phyloP scores from a whole-genome alignment of 805 yeast species.

The Candida ascalaphidarum region DNA sequence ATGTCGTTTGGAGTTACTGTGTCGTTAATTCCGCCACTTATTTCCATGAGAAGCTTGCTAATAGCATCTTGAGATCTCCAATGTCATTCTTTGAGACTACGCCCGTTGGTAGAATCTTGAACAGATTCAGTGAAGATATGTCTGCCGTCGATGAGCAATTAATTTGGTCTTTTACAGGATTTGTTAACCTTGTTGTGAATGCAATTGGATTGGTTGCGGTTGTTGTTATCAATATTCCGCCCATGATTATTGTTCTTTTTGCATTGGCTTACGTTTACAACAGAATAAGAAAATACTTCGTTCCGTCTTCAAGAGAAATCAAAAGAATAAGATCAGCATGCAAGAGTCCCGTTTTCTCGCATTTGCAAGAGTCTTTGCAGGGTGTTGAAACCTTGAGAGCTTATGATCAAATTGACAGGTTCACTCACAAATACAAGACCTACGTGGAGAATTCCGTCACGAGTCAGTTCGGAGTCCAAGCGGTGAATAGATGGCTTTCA shows the following conservation, averaged over 20 bases:
- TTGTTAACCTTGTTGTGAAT: conserved; percentile 8
- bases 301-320: conserved; percentile 18
- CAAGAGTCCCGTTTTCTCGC: conserved; percentile 19
- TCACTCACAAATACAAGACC: conserved; percentile 11
- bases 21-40: conserved; percentile 11
- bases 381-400: conserved; percentile 21
- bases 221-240: conserved; percentile 16
- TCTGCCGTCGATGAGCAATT: conserved; percentile 14
- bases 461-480: conserved; percentile 12
- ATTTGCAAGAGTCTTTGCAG: conserved; percentile 18
- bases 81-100: conserved; percentile 23
- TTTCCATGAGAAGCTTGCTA: conserved; percentile 18
- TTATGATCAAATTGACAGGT: conserved; percentile 14
- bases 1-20: conserved; percentile 19
- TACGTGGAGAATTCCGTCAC: conserved; percentile 12
- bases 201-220: conserved; percentile 13
- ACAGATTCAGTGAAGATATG: conserved; percentile 19
- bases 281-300: conserved; percentile 13
- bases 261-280: conserved; percentile 12
- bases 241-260: conserved; percentile 12
- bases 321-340: conserved; percentile 16
- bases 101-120: conserved; percentile 21
- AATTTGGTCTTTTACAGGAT: conserved; percentile 11
- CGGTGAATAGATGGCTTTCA: conserved; percentile 17
- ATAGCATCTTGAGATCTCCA: conserved; percentile 16